phyloP scores from a whole-genome alignment of 192 early-diverging fungal genomes.

The Martensiomyces pterosporus region DNA sequence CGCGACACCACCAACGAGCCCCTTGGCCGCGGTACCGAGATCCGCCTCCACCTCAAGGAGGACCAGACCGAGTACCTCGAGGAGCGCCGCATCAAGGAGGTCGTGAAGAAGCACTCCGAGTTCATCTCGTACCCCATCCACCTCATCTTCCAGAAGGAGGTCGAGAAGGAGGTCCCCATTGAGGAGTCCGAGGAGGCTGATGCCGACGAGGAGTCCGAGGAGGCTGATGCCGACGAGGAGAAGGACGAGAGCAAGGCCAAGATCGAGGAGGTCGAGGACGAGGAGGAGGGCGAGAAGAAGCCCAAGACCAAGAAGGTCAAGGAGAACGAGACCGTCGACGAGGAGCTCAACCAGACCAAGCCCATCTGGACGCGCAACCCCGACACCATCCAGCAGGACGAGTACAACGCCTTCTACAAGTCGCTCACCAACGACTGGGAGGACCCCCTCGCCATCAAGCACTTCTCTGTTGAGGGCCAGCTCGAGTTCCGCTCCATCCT shows the following conservation, averaged over 20 bases:
- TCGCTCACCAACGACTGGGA: conserved; percentile 98
- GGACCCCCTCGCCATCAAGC: conserved; percentile 96
- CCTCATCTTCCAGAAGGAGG: conserved; percentile 94
- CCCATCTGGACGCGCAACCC: conserved; percentile 99
- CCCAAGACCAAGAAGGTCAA: conserved; percentile 69
- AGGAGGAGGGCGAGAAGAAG: conserved; percentile 70
- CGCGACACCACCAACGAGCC: conserved; percentile 87
- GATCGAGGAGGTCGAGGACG: conserved; percentile 67
- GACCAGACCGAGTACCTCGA: conserved; percentile 97
- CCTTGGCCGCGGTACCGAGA: conserved; percentile 93
- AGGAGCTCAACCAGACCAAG: conserved; percentile 99
- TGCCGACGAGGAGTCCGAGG: conserved; percentile 58
- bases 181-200: conserved; percentile 78
- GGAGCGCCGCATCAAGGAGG: conserved; percentile 98
- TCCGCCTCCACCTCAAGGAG: conserved; percentile 98
- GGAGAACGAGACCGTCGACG: conserved; percentile 55
- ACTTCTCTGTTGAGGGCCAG: conserved; percentile 99
- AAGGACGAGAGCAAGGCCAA: conserved; percentile 75
- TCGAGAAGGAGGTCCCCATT: conserved; percentile 96
- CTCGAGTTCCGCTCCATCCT: conserved; percentile 99
- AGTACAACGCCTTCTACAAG: conserved; percentile 99
- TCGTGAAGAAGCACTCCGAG: conserved; percentile 99
- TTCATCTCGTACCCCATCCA: conserved; percentile 99
- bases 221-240: conserved; percentile 64
- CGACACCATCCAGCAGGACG: conserved; percentile 92